Conservation (phyloP, 352 stramenopile species). For the Pythium apleroticum region DNA sequence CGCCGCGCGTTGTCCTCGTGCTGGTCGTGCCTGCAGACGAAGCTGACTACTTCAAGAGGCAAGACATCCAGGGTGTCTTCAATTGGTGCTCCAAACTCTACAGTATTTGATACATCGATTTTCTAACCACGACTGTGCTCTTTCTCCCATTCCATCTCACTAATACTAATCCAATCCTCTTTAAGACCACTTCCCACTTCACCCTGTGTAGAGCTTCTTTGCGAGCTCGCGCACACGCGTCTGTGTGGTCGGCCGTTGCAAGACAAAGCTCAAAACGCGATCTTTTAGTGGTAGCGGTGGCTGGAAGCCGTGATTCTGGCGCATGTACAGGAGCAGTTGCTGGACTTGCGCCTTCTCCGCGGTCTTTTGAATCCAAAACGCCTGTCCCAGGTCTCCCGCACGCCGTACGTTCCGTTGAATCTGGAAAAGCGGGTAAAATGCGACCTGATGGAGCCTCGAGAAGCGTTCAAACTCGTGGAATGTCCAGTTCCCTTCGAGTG, state of each 20-base stretch:
- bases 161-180: too few relatives aligned
- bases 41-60: too few relatives aligned
- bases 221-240: slow-evolving; percentile 35
- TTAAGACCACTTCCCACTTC: too few relatives aligned
- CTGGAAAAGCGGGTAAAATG: slow-evolving; percentile 54
- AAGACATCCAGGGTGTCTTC: too few relatives aligned
- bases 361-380: slow-evolving; percentile 54
- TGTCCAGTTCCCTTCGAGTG: slow-evolving; percentile 19
- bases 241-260: slow-evolving; percentile 32
- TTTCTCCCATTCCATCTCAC: too few relatives aligned
- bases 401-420: slow-evolving; percentile 47
- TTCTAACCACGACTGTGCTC: too few relatives aligned
- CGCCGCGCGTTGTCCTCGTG: too few relatives aligned
- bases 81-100: too few relatives aligned
- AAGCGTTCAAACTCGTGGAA: slow-evolving; percentile 61
- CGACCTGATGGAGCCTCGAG: slow-evolving; percentile 41
- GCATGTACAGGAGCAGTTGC: slow-evolving; percentile 41
- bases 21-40: too few relatives aligned
- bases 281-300: slow-evolving; percentile 41
- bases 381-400: slow-evolving; percentile 32
- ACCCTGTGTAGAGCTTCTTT: slow-evolving; percentile 37
- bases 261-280: slow-evolving; percentile 29
- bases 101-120: too few relatives aligned
- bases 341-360: slow-evolving; percentile 40
- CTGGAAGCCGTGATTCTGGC: slow-evolving; percentile 34